phyloP scores from a whole-genome alignment of 2,329 filamentous ascomycete species.

The Cadophora malorum region DNA sequence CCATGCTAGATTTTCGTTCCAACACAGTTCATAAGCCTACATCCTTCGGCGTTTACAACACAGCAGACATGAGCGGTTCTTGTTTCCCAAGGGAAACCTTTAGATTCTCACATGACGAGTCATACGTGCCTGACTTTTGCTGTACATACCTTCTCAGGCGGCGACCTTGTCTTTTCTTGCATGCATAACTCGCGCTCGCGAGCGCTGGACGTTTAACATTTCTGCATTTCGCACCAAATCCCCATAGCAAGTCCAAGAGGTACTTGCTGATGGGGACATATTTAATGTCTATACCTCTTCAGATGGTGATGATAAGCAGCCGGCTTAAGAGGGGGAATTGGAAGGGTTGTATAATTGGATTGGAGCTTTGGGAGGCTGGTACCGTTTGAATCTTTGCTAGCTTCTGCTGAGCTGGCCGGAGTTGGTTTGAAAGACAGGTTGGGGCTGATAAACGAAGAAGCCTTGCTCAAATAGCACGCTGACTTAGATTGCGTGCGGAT shows the following conservation, averaged over 20 bases:
- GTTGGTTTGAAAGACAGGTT: constrained; percentile 16
- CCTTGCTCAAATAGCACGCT: constrained; percentile 4
- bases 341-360: constrained; percentile 29
- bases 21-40: constrained; percentile 29
- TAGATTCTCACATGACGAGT: constrained; percentile 29
- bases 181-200: constrained; percentile 30
- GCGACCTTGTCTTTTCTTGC: constrained; percentile 21
- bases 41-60: constrained; percentile 32
- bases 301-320: constrained; percentile 14
- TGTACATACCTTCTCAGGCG: constrained; percentile 35
- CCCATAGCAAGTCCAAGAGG: constrained; percentile 25
- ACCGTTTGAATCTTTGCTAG: constrained; percentile 20
- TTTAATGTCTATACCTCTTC: constrained; percentile 41
- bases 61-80: constrained; percentile 34
- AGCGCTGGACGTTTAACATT: constrained; percentile 34
- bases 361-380: constrained; percentile 25
- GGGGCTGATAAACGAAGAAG: constrained; percentile 20
- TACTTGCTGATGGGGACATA: constrained; percentile 26
- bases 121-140: constrained; percentile 25
- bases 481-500: constrained; percentile 13
- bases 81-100: constrained; percentile 24
- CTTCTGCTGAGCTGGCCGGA: constrained; percentile 24
- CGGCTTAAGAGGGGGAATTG: constrained; percentile 14
- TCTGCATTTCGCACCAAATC: constrained; percentile 28
- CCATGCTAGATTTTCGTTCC: constrained; percentile 35